A percentile compares a stretch with the other conserved stretches of the same genome.
Evolutionary conservation across 257 asterid species (phyloP).

Genomic region (Petrea volubilis): DNA sequence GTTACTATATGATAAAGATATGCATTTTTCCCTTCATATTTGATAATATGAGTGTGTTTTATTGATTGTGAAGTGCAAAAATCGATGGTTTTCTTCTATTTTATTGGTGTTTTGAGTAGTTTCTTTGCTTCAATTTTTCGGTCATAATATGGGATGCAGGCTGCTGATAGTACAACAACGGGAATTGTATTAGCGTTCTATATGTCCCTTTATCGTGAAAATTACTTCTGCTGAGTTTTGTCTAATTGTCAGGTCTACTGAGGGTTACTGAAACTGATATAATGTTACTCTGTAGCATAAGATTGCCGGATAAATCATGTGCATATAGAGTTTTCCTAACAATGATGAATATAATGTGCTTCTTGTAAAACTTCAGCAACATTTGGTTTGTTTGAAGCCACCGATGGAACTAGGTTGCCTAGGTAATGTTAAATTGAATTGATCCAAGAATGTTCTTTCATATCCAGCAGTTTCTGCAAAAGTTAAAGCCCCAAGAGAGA

Average conservation of each 20-base stretch:
- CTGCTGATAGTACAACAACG: neutral
- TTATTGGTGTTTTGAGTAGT: neutral
- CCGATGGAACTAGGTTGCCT: neutral
- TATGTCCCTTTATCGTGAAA: neutral
- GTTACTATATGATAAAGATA: neutral
- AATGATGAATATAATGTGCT: conserved; percentile 1
- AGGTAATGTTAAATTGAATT: neutral
- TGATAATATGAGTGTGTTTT: neutral
- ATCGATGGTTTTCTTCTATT: neutral
- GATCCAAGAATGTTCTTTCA: neutral
- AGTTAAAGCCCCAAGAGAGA: no score
- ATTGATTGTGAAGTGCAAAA: neutral
- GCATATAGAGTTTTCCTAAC: neutral
- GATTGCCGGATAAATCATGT: conserved; percentile 10
- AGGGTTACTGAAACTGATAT: neutral
- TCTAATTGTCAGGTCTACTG: neutral
- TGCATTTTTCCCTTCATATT: neutral
- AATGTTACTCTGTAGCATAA: conserved; percentile 3
- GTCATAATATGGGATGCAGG: neutral
- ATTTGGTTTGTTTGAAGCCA: neutral
- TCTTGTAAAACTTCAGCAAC: neutral
- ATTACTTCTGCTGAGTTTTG: neutral
- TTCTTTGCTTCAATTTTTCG: neutral
- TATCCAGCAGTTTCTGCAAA: no score
- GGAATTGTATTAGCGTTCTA: neutral